phyloP scores from a whole-genome alignment of 1,284 basidiomycete genomes.

The Tilletia horrida region DNA sequence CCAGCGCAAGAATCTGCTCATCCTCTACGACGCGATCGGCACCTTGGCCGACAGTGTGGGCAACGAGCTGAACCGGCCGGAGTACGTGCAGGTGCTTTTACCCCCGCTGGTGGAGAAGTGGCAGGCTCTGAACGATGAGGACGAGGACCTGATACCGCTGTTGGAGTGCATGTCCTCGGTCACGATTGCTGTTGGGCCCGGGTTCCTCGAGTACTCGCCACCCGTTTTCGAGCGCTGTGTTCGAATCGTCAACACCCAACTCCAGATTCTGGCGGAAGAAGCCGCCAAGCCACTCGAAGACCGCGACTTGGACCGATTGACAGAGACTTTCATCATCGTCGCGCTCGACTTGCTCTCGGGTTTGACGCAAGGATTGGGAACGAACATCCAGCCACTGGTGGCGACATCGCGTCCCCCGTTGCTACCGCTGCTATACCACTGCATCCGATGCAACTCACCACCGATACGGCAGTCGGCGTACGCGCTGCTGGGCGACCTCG shows the following conservation, averaged over 20 bases:
- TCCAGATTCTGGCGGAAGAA: constrained; percentile 68
- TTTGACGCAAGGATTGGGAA: constrained; percentile 86
- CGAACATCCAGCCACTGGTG: constrained; percentile 57
- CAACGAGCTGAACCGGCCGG: constrained; percentile 74
- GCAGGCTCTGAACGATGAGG: constrained; percentile 81
- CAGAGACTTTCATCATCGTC: constrained; percentile 69
- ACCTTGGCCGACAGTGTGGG: constrained; percentile 96
- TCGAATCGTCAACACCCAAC: constrained; percentile 77
- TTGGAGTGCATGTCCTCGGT: constrained; percentile 90
- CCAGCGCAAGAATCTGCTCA: constrained; percentile 98
- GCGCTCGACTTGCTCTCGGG: constrained; percentile 93
- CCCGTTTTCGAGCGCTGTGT: constrained; percentile 91
- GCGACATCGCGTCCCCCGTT: constrained; percentile 43
- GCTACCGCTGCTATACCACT: constrained; percentile 46
- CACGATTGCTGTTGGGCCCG: constrained; percentile 89
- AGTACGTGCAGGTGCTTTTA: constrained; percentile 92
- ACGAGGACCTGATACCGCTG: constrained; percentile 88
- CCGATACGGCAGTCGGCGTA: constrained; percentile 94
- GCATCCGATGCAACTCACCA: constrained; percentile 74
- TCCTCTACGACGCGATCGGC: constrained; percentile 95
- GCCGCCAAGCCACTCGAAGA: constrained; percentile 71
- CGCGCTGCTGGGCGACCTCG: constrained; percentile 93
- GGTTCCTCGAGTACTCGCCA: constrained; percentile 82
- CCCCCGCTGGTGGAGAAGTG: constrained; percentile 87
- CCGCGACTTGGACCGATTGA: constrained; percentile 42